Evolutionary conservation across 306 rosid species (phyloP).

Genomic region (Prunus padus): DNA sequence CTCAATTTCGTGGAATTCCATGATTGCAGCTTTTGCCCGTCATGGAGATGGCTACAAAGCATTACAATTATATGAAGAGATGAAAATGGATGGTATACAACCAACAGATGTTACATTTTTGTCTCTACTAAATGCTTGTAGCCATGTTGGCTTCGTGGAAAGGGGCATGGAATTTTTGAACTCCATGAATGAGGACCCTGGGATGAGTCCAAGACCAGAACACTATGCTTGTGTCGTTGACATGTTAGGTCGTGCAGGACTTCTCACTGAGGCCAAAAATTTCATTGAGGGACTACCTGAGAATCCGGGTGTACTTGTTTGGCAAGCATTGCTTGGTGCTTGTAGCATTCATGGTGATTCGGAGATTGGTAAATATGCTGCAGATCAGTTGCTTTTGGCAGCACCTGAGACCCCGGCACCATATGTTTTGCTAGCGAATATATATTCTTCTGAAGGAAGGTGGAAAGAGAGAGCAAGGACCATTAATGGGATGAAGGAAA

Average conservation of each 20-base stretch:
- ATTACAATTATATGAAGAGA: conserved; percentile 55
- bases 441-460: conserved; percentile 75
- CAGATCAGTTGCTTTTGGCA: conserved; percentile 52
- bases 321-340: conserved; percentile 97
- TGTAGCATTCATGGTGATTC: conserved; percentile 72
- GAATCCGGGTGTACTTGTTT: conserved; percentile 57
- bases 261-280: conserved; percentile 61
- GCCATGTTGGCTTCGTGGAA: conserved; percentile 74
- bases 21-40: conserved; percentile 85
- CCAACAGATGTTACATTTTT: conserved; percentile 78
- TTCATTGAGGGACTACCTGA: conserved; percentile 56
- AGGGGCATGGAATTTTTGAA: conserved; percentile 75
- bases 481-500: conserved; percentile 75
- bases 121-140: conserved; percentile 88
- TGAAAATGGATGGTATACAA: conserved; percentile 51
- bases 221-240: conserved; percentile 84
- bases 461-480: conserved; percentile 87
- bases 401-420: conserved; percentile 64
- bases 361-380: conserved; percentile 70
- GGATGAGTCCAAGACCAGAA: conserved; percentile 63
- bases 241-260: conserved; percentile 88
- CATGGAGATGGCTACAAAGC: conserved; percentile 75
- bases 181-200: conserved; percentile 65
- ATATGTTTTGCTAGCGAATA: conserved; percentile 75
- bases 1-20: conserved; percentile 79